phyloP scores from a whole-genome alignment of 805 yeast genomes.

The Pichia scutulata region DNA sequence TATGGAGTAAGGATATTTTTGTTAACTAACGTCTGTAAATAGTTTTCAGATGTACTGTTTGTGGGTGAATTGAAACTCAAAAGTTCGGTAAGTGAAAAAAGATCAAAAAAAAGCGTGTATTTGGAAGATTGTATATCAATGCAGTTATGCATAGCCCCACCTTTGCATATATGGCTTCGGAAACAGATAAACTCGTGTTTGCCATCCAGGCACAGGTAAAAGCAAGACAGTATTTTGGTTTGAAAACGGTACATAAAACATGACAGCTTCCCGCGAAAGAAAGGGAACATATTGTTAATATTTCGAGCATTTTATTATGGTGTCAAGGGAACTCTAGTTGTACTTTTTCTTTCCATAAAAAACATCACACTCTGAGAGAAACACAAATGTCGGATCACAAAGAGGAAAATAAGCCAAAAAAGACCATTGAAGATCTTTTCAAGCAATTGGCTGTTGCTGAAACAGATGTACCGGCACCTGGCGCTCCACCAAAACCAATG shows the following conservation, averaged over 20 bases:
- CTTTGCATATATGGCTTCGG: neutral
- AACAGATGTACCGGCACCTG: conserved; percentile 47
- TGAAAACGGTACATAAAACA: too few species aligned
- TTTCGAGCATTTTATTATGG: too few species aligned
- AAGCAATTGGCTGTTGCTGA: conserved; percentile 46
- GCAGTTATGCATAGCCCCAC: neutral
- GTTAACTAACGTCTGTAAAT: neutral
- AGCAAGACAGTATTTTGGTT: neutral
- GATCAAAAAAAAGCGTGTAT: conserved; percentile 7
- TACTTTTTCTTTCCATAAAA: too few species aligned
- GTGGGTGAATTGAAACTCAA: neutral
- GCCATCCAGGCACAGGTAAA: neutral
- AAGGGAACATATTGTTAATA: too few species aligned
- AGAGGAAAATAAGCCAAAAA: conserved; percentile 14
- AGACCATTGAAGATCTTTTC: conserved; percentile 53
- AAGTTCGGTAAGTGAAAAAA: neutral
- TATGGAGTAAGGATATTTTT: neutral
- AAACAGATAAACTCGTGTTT: neutral
- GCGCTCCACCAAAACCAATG: conserved; percentile 61
- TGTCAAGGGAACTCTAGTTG: too few species aligned
- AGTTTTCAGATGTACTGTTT: neutral
- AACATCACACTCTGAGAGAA: neutral
- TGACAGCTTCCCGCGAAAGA: neutral
- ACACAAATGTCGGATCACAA: neutral
- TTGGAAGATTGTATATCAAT: neutral